Conservation (phyloP, 805 yeast genomes). For the Nakazawaea siamensis region DNA sequence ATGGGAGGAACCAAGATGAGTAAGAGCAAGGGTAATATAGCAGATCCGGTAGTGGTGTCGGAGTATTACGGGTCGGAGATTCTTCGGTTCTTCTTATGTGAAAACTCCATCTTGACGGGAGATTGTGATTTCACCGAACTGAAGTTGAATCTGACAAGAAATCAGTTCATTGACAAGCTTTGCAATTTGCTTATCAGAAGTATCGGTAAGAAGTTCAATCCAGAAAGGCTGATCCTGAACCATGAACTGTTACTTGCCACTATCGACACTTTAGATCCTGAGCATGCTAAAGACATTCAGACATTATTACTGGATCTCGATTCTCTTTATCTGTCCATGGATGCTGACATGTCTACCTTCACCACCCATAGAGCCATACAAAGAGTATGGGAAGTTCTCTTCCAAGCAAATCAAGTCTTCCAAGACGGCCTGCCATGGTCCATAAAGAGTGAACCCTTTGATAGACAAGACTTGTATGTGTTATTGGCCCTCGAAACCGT, state of each 20-base stretch:
- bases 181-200: constrained; percentile 73
- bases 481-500: constrained; percentile 62
- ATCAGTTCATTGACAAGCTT: constrained; percentile 69
- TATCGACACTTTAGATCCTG: constrained; percentile 9
- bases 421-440: constrained; percentile 77
- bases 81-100: constrained; percentile 66
- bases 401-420: constrained; percentile 55
- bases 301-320: constrained; percentile 26
- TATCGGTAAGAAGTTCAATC: constrained; percentile 61
- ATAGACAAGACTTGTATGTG: constrained; percentile 45
- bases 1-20: constrained; percentile 90
- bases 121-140: constrained; percentile 76
- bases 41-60: constrained; percentile 72
- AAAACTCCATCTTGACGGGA: constrained; percentile 62
- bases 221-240: constrained; percentile 33
- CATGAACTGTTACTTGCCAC: constrained; percentile 10
- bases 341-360: constrained; percentile 33
- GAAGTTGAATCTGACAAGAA: constrained; percentile 43
- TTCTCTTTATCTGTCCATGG: constrained; percentile 28
- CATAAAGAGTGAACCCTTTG: constrained; percentile 20
- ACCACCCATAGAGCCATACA: constrained; percentile 50
- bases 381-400: constrained; percentile 50
- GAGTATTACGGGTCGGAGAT: constrained; percentile 64
- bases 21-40: constrained; percentile 86
- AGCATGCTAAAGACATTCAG: constrained; percentile 13